Evolutionary conservation across 768 basidiomycete genomes (phyloP).

Genomic region (Artomyces pyxidatus): DNA sequence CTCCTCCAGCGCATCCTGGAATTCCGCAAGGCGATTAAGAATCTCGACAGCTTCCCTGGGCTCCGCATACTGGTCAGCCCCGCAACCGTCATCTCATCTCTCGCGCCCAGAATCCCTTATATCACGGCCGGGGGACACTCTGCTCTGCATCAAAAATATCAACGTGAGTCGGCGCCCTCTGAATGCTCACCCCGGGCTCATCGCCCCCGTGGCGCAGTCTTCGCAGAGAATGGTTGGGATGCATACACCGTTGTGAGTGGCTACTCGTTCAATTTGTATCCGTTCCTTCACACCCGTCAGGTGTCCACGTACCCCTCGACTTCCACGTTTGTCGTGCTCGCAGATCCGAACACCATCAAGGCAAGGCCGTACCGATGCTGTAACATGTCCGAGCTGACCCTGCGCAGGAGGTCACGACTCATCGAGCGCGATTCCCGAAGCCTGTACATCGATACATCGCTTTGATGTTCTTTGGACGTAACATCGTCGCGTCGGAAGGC

Average conservation of each 20-base stretch:
- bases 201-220: too few relatives aligned
- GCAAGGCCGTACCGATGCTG: background rate
- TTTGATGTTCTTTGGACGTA: slow-evolving; percentile 46
- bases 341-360: slow-evolving; percentile 9
- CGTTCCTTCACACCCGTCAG: background rate
- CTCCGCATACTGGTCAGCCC: background rate
- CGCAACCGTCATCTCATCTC: background rate
- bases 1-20: background rate
- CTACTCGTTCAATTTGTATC: background rate
- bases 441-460: slow-evolving; percentile 37
- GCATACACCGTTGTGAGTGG: background rate
- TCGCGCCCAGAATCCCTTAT: background rate
- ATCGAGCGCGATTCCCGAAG: slow-evolving; percentile 49
- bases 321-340: background rate
- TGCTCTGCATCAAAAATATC: background rate
- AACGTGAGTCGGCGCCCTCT: too few relatives aligned
- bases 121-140: background rate
- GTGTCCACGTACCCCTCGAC: background rate
- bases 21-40: background rate
- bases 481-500: slow-evolving; percentile 58
- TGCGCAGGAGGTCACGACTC: slow-evolving; percentile 39
- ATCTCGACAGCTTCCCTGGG: background rate
- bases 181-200: too few relatives aligned
- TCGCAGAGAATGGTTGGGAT: slow-evolving; percentile 2
- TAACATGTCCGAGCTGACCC: too few relatives aligned